Percentiles rank a stretch among this genome's conserved stretches.
These are phyloP conservation scores for Blepharisma stoltei DNA, from an alignment of 73 alveolate genomes.

Conservation along the genomic window DNA sequence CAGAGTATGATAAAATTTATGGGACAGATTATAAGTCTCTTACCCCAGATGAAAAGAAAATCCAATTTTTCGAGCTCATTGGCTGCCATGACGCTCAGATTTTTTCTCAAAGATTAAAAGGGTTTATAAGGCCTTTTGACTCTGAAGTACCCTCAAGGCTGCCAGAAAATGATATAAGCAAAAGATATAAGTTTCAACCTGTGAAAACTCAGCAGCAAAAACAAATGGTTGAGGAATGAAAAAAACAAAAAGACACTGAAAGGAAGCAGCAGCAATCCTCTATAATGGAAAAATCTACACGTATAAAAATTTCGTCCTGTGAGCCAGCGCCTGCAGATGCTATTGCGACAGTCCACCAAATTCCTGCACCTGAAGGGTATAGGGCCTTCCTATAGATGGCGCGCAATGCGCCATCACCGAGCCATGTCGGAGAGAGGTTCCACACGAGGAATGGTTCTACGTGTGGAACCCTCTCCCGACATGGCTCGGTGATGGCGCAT, in stretches of 20 bases:
- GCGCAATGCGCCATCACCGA: too few species aligned
- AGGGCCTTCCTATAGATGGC: too few species aligned
- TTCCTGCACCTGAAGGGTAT: too few species aligned
- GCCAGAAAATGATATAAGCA: neutral
- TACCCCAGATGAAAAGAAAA: neutral
- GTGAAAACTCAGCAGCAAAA: neutral
- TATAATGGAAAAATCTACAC: too few species aligned
- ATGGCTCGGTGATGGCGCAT: too few species aligned
- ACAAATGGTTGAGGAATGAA: conserved; percentile 12
- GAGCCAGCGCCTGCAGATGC: too few species aligned
- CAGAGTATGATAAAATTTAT: neutral
- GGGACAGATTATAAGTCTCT: neutral
- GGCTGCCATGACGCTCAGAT: neutral
- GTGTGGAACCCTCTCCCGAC: too few species aligned
- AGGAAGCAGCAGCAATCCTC: neutral
- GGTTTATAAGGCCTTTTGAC: neutral
- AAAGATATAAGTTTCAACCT: neutral
- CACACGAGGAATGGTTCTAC: too few species aligned
- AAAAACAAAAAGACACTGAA: neutral
- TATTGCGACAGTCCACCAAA: too few species aligned
- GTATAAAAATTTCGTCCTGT: too few species aligned
- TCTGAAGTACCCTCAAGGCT: neutral
- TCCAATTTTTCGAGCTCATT: neutral
- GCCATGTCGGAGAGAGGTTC: too few species aligned
- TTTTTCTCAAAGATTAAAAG: neutral